These are phyloP conservation scores for Rhodotorula taiwanensis DNA, from an alignment of 768 basidiomycete species.

Conservation along the genomic window DNA sequence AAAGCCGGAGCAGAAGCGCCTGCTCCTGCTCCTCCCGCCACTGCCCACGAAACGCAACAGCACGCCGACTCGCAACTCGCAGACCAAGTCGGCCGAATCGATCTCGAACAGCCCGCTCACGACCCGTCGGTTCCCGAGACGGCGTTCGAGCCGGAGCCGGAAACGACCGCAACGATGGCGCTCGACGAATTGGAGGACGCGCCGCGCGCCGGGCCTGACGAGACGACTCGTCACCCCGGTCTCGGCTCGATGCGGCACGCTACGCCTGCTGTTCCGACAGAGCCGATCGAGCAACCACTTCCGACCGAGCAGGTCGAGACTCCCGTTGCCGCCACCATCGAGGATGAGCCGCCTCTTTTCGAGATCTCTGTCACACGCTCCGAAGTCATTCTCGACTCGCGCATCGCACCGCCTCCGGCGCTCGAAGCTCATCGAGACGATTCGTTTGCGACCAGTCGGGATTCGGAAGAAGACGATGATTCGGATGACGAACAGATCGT, in stretches of 20 bases:
- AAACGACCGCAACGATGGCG: constrained; percentile 13
- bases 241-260: background rate
- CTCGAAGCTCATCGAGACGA: too few relatives aligned
- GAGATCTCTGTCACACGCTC: constrained; percentile 16
- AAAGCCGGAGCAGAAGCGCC: constrained; percentile 9
- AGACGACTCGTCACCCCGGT: constrained; percentile 10
- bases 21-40: background rate
- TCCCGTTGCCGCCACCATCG: background rate
- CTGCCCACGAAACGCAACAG: too few relatives aligned
- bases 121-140: background rate
- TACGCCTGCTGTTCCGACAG: background rate
- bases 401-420: background rate
- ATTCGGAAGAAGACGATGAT: background rate
- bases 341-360: constrained; percentile 13
- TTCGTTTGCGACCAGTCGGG: too few relatives aligned
- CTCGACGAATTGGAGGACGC: constrained; percentile 19
- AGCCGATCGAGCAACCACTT: background rate
- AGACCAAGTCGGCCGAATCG: constrained; percentile 10
- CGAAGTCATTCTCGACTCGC: background rate
- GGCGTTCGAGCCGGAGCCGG: constrained; percentile 9
- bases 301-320: too few relatives aligned
- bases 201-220: background rate
- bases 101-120: background rate
- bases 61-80: constrained; percentile 7
- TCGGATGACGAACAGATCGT: constrained; percentile 17